Percentiles rank a stretch among this genome's conserved stretches.
These are phyloP conservation scores for Magnaporthales sp. DNA, from an alignment of 2,329 filamentous ascomycete species.

Conservation along the genomic window DNA sequence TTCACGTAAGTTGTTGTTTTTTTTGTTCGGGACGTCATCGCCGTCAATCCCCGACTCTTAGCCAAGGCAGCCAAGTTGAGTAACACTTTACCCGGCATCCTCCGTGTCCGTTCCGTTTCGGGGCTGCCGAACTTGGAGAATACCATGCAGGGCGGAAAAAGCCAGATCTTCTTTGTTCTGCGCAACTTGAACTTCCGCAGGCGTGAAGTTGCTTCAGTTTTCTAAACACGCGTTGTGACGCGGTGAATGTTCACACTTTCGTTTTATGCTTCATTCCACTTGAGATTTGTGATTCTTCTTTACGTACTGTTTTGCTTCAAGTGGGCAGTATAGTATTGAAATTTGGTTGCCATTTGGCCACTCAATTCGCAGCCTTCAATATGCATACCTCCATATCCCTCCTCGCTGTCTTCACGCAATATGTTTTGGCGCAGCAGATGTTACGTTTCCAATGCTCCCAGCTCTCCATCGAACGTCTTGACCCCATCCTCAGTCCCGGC, in stretches of 20 bases:
- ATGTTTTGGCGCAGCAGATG: slow-evolving; percentile 11
- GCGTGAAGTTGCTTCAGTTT: not conserved
- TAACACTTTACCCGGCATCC: not conserved
- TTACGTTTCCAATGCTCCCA: slow-evolving; percentile 16
- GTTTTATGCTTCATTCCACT: not conserved
- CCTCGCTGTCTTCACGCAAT: not conserved
- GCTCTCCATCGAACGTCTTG: slow-evolving; percentile 16
- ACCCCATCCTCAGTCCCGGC: slow-evolving; percentile 25
- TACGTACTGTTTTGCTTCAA: not conserved
- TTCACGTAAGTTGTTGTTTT: not conserved
- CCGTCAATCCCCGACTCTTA: not conserved
- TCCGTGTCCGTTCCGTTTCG: not conserved
- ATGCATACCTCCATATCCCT: not conserved
- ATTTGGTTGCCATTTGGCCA: not conserved
- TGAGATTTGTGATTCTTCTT: not conserved
- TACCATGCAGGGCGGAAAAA: not conserved
- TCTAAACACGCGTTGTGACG: not conserved
- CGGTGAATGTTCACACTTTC: not conserved
- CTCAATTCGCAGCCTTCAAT: not conserved
- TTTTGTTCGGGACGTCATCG: not conserved
- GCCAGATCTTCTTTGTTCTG: not conserved
- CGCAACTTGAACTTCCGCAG: not conserved
- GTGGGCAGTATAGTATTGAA: no score
- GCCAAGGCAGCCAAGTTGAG: not conserved
- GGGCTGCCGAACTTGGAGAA: not conserved